Evolutionary conservation across 2,329 filamentous ascomycete genomes (phyloP), one percentile per base, ranked within the genome.

Genomic region (Penicillium digitatum): DNA sequence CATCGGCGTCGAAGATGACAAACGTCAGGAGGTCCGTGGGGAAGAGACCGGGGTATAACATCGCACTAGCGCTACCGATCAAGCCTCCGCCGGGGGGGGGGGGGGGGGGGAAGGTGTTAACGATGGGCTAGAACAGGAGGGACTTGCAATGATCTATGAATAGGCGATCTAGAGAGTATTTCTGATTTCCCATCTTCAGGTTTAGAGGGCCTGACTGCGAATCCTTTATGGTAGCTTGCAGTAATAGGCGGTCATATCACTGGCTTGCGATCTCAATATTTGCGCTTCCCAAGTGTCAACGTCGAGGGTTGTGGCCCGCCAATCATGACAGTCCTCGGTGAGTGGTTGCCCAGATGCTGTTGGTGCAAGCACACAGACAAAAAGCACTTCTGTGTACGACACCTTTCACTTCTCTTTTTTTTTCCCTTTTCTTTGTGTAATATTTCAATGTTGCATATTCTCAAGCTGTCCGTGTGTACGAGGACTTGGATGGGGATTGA

Each of bases 141-240:
- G n/a, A 26, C 7, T 39, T 44, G 2, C 9, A 3, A 31, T 9
- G 11, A 8, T 20, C 14, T 31, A 12, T 26, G 22, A 24, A 18
- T 32, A 18, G 20, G 11, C 32, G 7, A 43, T 16, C 20, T 22
- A 22, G 27, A 24, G 18, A 12, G 10, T 38, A n/a, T 39, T 48
- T 40, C 42, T 38, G 26, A 34, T 48, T 14, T 18, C 20, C n/a
- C 27, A 12, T 18, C 6, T 29, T 10, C 34, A 48, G 34, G 3
- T 18, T 29, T 38, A 32, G 20, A 57, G 45, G 24, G 22, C 20
- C 35, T 20, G 29, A 37, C 20, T 40, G 20, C 35, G 24, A 34
- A 18, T 22, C 27, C 52, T 52, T 37, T n/a, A 42, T 49, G 54
- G 55, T 57, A 49, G 57, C 54, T 59, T 63, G 59, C 59, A 59